Conservation (phyloP, 768 basidiomycete species). For the Suillus americanus region DNA sequence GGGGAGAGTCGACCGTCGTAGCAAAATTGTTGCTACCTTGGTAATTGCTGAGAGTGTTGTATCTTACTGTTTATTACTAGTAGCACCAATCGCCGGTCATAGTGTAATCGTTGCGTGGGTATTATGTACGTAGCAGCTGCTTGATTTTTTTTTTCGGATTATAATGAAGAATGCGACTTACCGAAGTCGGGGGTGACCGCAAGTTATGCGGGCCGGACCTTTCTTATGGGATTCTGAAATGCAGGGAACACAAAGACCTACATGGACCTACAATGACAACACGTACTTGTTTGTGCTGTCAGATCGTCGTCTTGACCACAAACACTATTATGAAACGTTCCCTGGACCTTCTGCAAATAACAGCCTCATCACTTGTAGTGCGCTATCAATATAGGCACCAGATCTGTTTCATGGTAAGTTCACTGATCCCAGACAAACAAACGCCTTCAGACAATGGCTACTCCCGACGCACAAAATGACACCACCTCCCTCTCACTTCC, state of each 20-base stretch:
- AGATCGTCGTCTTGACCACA: neutral
- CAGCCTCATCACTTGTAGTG: neutral
- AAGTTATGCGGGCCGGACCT: neutral
- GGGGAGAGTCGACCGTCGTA: slow-evolving; percentile 13
- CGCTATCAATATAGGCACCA: neutral
- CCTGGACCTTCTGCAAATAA: neutral
- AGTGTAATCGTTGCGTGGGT: neutral
- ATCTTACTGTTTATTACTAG: neutral
- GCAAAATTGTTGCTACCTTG: neutral
- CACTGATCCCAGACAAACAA: neutral
- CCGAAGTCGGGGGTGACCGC: no score
- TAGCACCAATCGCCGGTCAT: neutral
- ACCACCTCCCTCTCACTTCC: neutral
- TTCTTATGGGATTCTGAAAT: no score
- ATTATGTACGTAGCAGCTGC: neutral
- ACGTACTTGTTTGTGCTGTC: neutral
- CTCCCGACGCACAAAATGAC: neutral
- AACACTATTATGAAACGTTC: neutral
- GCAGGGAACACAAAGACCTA: no score
- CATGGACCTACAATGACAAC: no score
- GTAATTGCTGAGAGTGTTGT: neutral
- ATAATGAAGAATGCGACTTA: neutral
- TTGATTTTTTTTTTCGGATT: slow-evolving; percentile 2
- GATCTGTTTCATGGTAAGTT: neutral
- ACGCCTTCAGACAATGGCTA: neutral